Evolutionary conservation across 495 filamentous ascomycete species (phyloP).

Genomic region (Trichoderma reesei): DNA sequence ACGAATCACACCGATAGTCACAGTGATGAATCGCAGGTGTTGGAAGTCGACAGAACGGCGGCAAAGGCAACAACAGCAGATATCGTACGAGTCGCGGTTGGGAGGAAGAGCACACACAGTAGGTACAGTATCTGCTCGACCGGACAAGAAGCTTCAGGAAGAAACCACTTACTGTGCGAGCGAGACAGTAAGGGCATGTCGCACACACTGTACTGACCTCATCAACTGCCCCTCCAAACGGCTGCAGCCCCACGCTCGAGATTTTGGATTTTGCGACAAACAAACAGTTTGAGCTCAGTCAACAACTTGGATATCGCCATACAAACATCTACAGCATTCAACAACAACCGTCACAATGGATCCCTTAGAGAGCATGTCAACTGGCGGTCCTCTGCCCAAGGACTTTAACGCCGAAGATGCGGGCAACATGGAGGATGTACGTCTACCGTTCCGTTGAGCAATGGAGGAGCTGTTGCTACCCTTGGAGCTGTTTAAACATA

Average conservation of each 20-base stretch:
- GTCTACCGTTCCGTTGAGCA: slow-evolving; percentile 2
- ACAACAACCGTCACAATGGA: slow-evolving; percentile 7
- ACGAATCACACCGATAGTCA: too few species aligned
- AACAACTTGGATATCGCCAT: neutral
- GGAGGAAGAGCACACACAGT: too few species aligned
- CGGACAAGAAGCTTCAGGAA: too few species aligned
- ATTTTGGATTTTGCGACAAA: neutral
- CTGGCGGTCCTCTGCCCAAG: slow-evolving; percentile 23
- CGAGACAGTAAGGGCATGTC: neutral
- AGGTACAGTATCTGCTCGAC: too few species aligned
- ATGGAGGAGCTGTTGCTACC: too few species aligned
- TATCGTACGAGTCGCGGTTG: too few species aligned
- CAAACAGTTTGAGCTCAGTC: neutral
- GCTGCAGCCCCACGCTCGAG: neutral
- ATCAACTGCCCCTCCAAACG: slow-evolving; percentile 5
- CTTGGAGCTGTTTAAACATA: neutral
- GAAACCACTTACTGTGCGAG: neutral
- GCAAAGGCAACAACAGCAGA: too few species aligned
- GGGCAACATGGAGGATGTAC: slow-evolving; percentile 40
- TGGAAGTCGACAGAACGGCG: too few species aligned
- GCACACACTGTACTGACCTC: slow-evolving; percentile 1
- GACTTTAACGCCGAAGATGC: slow-evolving; percentile 38
- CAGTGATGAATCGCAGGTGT: too few species aligned
- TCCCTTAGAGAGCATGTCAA: neutral
- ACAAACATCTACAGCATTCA: neutral